phyloP scores from a whole-genome alignment of 495 filamentous ascomycete species.

The Penicillium pulvis region DNA sequence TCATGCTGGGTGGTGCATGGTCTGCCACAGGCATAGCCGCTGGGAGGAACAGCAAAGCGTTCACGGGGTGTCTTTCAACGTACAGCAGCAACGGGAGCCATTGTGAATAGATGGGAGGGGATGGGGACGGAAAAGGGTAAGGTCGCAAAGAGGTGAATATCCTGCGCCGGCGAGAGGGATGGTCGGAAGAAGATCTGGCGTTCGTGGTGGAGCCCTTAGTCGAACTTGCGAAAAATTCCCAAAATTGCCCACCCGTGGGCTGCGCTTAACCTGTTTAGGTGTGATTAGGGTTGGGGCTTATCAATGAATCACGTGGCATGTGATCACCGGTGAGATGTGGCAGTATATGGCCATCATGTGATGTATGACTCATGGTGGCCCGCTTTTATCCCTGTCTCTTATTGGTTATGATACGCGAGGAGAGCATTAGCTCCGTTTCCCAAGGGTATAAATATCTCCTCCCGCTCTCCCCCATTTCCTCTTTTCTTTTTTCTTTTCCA shows the following conservation, averaged over 20 bases:
- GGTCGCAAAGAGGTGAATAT: constrained; percentile 64
- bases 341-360: background rate
- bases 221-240: constrained; percentile 1
- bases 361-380: background rate
- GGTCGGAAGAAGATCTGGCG: constrained; percentile 28
- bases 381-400: background rate
- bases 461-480: constrained; percentile 26
- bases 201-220: constrained; percentile 34
- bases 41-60: constrained; percentile 85
- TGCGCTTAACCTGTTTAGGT: constrained; percentile 32
- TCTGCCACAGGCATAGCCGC: constrained; percentile 12
- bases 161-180: constrained; percentile 52
- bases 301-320: background rate
- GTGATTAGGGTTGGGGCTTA: constrained; percentile 3
- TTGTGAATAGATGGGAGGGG: constrained; percentile 40
- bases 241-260: constrained; percentile 7
- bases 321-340: background rate
- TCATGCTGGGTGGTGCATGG: constrained; percentile 9
- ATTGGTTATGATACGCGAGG: constrained; percentile 26
- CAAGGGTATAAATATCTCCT: constrained; percentile 33
- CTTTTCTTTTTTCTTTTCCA: constrained; percentile 54
- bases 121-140: constrained; percentile 27
- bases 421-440: constrained; percentile 16
- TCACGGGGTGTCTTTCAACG: constrained; percentile 58
- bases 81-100: constrained; percentile 67